Evolutionary conservation across 108 stramenopile species (phyloP), one percentile per base, ranked within the genome.

Genomic region (Nitzschia putrida): DNA sequence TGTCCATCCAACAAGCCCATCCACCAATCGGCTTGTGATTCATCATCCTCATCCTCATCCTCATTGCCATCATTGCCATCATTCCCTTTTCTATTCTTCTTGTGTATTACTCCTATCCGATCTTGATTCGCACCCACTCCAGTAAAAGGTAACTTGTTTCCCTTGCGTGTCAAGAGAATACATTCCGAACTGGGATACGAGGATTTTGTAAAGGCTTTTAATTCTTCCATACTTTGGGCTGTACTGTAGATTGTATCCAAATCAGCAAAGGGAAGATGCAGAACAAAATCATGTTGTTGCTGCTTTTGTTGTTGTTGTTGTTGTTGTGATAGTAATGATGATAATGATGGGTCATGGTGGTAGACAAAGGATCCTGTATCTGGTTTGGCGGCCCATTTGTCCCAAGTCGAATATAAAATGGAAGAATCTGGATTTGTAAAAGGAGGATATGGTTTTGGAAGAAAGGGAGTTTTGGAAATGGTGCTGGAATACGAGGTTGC

Each of bases 1-100:
- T 94, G 93, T 18, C 93, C 93, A 66, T 94, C 93, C 55, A 90
- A 87, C 37, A 91, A 51, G 1, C 86, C 87, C 50, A 89, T 73
- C 39, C 76, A 94, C 57, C 40, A 88, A 79, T 61, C 82, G 41
- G 14, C 68, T 43, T 22, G 55, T 39, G 8, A 16, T 7, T 34
- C 50, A 34, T 52, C 52, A 16, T 34, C 25, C 10, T 34, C 34
- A 20, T 61, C 53, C 5, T 38, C 55, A 2, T 21, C 21, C 3
- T 21, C 55, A 26, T 13, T 26, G 22, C 21, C 6, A 26, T n/a
- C 53, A 22, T 8, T 54, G 8, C 18, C n/a, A 43, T 41, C 12
- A 37, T 43, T 23, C 7, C n/a, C n/a, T n/a, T n/a, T 8, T 20
- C 8, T 53, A 8, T 25, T 59, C 18, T 23, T n/a, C 20, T 18